Evolutionary conservation across 257 asterid genomes (phyloP).

Genomic region (Fraxinus americana): DNA sequence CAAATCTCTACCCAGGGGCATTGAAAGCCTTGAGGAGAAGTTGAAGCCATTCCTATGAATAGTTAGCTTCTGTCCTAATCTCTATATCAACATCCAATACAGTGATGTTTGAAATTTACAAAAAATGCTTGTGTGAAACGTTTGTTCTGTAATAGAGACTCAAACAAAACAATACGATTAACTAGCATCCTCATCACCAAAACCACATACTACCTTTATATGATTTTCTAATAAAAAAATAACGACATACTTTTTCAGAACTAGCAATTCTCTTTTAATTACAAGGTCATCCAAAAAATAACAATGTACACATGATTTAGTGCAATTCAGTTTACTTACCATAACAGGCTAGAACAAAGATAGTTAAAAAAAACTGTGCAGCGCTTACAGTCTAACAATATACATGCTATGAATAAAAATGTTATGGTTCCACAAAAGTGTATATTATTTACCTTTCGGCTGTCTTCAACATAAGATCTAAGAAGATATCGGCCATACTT

Average conservation of each 20-base stretch:
- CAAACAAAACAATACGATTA: not conserved
- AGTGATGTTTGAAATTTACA: not conserved
- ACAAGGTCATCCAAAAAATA: not conserved
- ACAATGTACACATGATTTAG: not conserved
- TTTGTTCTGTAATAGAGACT: not conserved
- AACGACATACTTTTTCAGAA: not conserved
- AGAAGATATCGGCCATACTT: conserved; percentile 84
- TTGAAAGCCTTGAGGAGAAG: not conserved
- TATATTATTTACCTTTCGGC: conserved; percentile 68
- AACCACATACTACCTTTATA: not conserved
- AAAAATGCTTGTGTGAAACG: not conserved
- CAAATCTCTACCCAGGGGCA: not conserved
- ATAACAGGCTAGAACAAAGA: not conserved
- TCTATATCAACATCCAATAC: not conserved
- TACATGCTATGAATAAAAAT: not conserved
- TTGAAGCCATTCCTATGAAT: not conserved
- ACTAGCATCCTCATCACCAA: not conserved
- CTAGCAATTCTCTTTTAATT: not conserved
- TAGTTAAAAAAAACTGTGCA: not conserved
- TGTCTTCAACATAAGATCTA: conserved; percentile 93
- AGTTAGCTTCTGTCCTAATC: not conserved
- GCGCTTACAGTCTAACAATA: not conserved
- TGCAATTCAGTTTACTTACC: not conserved
- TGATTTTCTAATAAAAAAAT: not conserved
- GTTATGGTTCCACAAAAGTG: conserved; percentile 22